Percentiles rank a stretch among this genome's conserved stretches.
Evolutionary conservation across 1,139 yeast genomes (phyloP).

Genomic region (Yamadazyma blattariae): DNA sequence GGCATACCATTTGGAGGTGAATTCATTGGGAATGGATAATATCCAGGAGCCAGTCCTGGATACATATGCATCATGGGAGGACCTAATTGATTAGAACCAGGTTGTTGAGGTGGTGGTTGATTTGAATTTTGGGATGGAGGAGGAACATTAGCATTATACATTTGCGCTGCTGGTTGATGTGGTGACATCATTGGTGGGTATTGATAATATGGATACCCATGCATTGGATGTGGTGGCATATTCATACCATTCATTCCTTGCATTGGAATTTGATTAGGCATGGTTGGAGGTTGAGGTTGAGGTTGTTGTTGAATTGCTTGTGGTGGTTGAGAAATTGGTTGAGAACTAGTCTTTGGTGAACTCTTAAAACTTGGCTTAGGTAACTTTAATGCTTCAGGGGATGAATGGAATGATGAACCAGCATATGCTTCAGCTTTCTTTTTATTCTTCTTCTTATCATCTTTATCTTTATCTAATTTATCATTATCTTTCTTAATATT

Average conservation of each 20-base stretch:
- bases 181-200: slow-evolving; percentile 1
- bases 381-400: slow-evolving; percentile 55
- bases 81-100: slow-evolving; percentile 3
- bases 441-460: slow-evolving; percentile 13
- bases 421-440: slow-evolving; percentile 43
- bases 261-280: not conserved
- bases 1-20: slow-evolving; percentile 1
- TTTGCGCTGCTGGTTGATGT: too few species aligned
- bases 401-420: slow-evolving; percentile 57
- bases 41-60: slow-evolving; percentile 10
- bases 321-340: not conserved
- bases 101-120: slow-evolving; percentile 23
- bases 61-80: slow-evolving; percentile 6
- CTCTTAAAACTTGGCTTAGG: slow-evolving; percentile 54
- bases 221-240: not conserved
- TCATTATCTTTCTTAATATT: slow-evolving; percentile 13
- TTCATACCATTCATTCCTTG: not conserved
- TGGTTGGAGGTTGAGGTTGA: not conserved
- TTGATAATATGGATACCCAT: slow-evolving; percentile 2
- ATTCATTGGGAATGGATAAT: slow-evolving; percentile 6
- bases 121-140: slow-evolving; percentile 7
- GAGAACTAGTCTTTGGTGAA: slow-evolving; percentile 14
- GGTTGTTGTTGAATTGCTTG: not conserved
- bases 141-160: slow-evolving; percentile 2
- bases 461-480: slow-evolving; percentile 8